Evolutionary conservation across 331 rosid genomes (phyloP).

Genomic region (Phaseolus coccineus): DNA sequence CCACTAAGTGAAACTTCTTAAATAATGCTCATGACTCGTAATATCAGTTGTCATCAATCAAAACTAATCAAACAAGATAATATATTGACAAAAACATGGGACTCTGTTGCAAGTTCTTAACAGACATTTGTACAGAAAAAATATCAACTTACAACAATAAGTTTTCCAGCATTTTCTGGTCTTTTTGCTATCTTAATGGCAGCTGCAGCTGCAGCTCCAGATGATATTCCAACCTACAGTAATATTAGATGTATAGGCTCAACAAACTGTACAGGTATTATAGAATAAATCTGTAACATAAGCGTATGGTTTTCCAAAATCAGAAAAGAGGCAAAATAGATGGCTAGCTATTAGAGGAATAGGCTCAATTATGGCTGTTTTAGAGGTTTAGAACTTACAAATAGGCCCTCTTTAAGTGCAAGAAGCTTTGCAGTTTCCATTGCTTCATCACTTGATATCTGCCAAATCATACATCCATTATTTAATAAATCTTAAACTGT

Average conservation of each 20-base stretch:
- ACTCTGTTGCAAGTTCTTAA: background rate
- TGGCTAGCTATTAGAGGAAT: background rate
- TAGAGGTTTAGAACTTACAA: slow-evolving; percentile 55
- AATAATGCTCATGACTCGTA: background rate
- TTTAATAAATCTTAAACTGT: slow-evolving; percentile 28
- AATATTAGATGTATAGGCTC: slow-evolving; percentile 31
- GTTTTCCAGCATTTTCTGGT: slow-evolving; percentile 71
- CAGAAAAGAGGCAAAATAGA: background rate
- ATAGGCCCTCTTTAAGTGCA: slow-evolving; percentile 68
- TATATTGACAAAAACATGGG: background rate
- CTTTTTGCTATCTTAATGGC: slow-evolving; percentile 66
- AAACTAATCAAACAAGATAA: slow-evolving; percentile 14
- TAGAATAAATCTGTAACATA: background rate
- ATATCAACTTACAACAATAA: slow-evolving; percentile 70
- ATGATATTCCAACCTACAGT: slow-evolving; percentile 66
- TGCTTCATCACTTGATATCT: slow-evolving; percentile 74
- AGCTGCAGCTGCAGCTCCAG: slow-evolving; percentile 72
- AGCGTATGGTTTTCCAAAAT: background rate
- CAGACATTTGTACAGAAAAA: slow-evolving; percentile 21
- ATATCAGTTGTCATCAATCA: slow-evolving; percentile 1
- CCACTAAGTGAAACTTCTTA: background rate
- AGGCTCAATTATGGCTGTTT: background rate
- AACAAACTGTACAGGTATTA: background rate
- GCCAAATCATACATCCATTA: slow-evolving; percentile 32
- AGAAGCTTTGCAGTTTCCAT: slow-evolving; percentile 71